phyloP scores from a whole-genome alignment of 805 yeast species.

The Ogataea polymorpha region DNA sequence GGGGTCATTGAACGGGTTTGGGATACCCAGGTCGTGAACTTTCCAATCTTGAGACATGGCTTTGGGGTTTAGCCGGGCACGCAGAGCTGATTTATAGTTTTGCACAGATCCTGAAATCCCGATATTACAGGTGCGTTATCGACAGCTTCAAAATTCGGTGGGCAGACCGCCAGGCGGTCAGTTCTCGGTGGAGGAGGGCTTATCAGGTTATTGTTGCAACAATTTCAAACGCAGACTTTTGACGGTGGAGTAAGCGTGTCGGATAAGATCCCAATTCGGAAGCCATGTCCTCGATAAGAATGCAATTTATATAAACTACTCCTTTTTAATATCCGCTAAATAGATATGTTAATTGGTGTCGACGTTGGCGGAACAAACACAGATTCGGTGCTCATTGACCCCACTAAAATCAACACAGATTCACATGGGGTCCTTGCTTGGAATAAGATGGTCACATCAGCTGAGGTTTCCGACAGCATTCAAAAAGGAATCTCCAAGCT shows the following conservation, averaged over 20 bases:
- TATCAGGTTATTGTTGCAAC: no score
- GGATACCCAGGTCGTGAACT: constrained; percentile 12
- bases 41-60: constrained; percentile 9
- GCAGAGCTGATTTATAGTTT: neutral
- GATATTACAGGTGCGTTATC: constrained; percentile 1
- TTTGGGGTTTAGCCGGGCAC: neutral
- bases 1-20: constrained; percentile 18
- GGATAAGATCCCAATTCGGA: neutral
- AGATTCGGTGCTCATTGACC: constrained; percentile 44
- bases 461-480: constrained; percentile 44
- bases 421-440: constrained; percentile 38
- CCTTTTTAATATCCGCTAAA: no score
- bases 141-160: neutral
- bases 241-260: no score
- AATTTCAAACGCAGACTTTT: no score
- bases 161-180: neutral
- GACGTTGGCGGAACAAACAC: constrained; percentile 55
- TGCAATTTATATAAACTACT: neutral
- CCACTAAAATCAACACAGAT: constrained; percentile 23
- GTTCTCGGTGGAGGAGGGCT: neutral
- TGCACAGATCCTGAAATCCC: neutral
- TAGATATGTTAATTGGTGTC: constrained; percentile 37
- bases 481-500: constrained; percentile 34
- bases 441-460: constrained; percentile 43
- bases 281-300: neutral